Base-by-base conservation (phyloP, 139 green algal species). In the Raphidocelis subcapitata region DNA sequence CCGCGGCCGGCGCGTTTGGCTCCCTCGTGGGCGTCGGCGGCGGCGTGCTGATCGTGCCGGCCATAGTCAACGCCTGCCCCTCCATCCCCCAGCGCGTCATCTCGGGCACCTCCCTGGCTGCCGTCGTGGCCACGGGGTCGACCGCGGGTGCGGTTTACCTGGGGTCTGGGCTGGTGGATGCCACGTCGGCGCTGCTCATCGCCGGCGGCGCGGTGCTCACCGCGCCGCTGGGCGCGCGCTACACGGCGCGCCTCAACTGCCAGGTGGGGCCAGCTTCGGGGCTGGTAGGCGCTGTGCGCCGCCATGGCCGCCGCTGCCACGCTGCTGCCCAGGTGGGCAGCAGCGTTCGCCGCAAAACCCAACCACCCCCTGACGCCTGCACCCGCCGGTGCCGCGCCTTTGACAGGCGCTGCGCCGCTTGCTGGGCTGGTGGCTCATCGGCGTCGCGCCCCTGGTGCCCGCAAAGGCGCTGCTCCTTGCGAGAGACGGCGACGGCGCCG, bases 11-110 rank as follows among this genome's bases (percentile, higher is more conserved):
- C 23, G 62, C 82, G 14, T 95, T 95, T 79, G 90, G 90, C 26
- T 89, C 80, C 76, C 49, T 95, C 10, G 86, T 95, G 21, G 90
- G 90, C 1, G 90, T 95, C n/a, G 90, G 90, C 5, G 90, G 90
- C 5, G 90, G 90, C 1, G 88, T 94, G 52, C 66, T 95, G 29
- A 94, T 95, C 21, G 85, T 83, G 2, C 90, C 90, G 3, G 66
- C 84, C 49, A 90, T 95, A 28, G 81, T 86, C 1, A 81, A 76
- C 29, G 62, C 82, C 1, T 93, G 88, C 83, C 88, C 79, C 41
- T 37, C 59, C 32, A 62, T 91, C 1, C 81, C 85, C 0, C 85
- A 88, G 70, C 72, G 81, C 0, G 61, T 91, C 47, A 82, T 94
- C 20, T 83, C 72, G 12, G 90, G 89, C 28, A 94, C 90, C 0